Evolutionary conservation across 2,329 filamentous ascomycete genomes (phyloP).

Genomic region (Trichoderma citrinoviride): DNA sequence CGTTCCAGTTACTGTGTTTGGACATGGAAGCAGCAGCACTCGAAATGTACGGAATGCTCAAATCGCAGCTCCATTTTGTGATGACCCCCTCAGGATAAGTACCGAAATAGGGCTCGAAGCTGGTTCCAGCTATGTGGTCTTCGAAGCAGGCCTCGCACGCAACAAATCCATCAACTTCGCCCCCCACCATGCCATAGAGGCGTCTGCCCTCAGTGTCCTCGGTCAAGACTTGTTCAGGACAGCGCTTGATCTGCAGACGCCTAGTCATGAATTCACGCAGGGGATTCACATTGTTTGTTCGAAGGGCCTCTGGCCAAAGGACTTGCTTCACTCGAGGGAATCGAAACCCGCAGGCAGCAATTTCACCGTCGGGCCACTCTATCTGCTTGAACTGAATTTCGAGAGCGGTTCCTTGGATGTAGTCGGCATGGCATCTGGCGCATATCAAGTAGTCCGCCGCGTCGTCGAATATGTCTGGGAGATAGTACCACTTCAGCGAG

Average conservation of each 20-base stretch:
- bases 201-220: conserved; percentile 30
- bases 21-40: conserved; percentile 24
- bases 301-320: conserved; percentile 36
- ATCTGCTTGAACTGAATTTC: conserved; percentile 29
- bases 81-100: conserved; percentile 12
- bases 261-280: conserved; percentile 32
- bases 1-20: conserved; percentile 31
- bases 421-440: conserved; percentile 40
- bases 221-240: conserved; percentile 29
- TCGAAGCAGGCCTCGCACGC: conserved; percentile 41
- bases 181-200: conserved; percentile 31
- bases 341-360: conserved; percentile 5
- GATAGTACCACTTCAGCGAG: conserved; percentile 33
- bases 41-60: conserved; percentile 30
- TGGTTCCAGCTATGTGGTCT: conserved; percentile 31
- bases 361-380: conserved; percentile 25
- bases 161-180: conserved; percentile 34
- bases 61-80: conserved; percentile 35
- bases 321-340: conserved; percentile 34
- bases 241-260: conserved; percentile 30
- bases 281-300: conserved; percentile 27
- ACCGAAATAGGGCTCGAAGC: conserved; percentile 34
- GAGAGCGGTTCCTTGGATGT: conserved; percentile 35
- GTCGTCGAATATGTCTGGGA: conserved; percentile 25
- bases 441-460: conserved; percentile 37